Percentiles rank a stretch among this genome's conserved stretches.
Conservation (phyloP, 75 land plant species). For the Gnetum montanum region DNA sequence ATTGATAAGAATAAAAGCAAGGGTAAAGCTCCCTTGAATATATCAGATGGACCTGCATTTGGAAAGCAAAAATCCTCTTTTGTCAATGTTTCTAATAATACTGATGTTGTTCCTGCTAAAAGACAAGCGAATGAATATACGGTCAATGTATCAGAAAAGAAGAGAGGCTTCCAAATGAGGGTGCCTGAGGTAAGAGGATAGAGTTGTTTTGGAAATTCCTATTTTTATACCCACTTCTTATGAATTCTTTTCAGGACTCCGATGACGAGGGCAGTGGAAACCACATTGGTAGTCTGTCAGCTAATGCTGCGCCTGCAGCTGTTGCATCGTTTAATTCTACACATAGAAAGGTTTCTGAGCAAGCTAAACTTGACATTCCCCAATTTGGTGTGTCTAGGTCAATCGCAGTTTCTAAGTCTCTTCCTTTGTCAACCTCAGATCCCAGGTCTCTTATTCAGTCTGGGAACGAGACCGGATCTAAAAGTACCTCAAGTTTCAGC, state of each 20-base stretch:
- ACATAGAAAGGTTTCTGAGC: too few species aligned
- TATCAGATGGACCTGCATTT: too few species aligned
- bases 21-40: conserved; percentile 1
- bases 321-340: background rate
- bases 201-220: too few species aligned
- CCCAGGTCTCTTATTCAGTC: too few species aligned
- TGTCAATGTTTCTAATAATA: too few species aligned
- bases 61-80: too few species aligned
- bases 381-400: too few species aligned
- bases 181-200: conserved; percentile 7
- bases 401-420: too few species aligned
- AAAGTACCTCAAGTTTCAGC: background rate
- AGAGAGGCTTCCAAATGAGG: conserved; percentile 7
- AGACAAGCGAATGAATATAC: background rate
- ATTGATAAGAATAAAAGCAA: background rate
- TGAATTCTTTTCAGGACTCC: conserved; percentile 7
- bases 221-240: too few species aligned
- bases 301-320: background rate
- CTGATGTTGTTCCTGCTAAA: background rate
- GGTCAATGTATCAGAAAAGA: background rate
- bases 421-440: too few species aligned
- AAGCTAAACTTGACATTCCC: too few species aligned
- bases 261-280: conserved; percentile 4
- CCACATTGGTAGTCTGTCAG: background rate
- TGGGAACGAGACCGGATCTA: too few species aligned